Evolutionary conservation across 371 early-diverging fungal species (phyloP).

Genomic region (Syncephalastrum contaminatum): DNA sequence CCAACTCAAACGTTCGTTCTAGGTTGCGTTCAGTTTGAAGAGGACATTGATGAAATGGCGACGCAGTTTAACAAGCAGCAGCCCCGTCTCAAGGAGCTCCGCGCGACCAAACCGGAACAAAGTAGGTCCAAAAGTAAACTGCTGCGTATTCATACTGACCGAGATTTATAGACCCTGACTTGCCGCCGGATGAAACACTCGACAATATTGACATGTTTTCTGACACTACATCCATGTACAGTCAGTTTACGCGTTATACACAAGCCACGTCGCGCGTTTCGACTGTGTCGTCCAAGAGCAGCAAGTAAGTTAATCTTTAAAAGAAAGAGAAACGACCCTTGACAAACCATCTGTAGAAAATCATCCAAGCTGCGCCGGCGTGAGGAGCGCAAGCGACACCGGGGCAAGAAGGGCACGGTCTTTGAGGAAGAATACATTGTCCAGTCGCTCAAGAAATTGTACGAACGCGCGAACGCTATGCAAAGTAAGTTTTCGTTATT

Average conservation of each 20-base stretch:
- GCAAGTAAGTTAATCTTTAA: conserved; percentile 30
- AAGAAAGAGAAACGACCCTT: conserved; percentile 1
- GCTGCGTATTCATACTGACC: not conserved
- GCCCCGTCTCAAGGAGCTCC: conserved; percentile 56
- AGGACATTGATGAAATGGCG: conserved; percentile 74
- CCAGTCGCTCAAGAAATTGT: conserved; percentile 59
- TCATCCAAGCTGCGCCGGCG: conserved; percentile 72
- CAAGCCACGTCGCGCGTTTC: conserved; percentile 58
- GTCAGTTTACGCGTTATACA: conserved; percentile 79
- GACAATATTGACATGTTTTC: conserved; percentile 93
- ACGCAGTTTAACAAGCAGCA: conserved; percentile 70
- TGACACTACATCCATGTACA: conserved; percentile 90
- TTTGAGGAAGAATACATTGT: conserved; percentile 91
- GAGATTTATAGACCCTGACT: conserved; percentile 19
- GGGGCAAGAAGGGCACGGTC: conserved; percentile 85
- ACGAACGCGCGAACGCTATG: conserved; percentile 45
- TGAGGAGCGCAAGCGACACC: conserved; percentile 72
- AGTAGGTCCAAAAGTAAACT: conserved; percentile 9
- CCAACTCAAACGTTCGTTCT: not conserved
- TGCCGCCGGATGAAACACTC: conserved; percentile 58
- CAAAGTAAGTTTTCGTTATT: conserved; percentile 53
- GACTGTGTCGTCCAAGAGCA: conserved; percentile 50
- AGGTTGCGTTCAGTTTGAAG: conserved; percentile 56
- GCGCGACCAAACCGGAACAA: conserved; percentile 41
- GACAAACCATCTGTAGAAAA: conserved; percentile 37